These are phyloP conservation scores for Quercus robur DNA, from an alignment of 306 rosid genomes.

Conservation along the genomic window DNA sequence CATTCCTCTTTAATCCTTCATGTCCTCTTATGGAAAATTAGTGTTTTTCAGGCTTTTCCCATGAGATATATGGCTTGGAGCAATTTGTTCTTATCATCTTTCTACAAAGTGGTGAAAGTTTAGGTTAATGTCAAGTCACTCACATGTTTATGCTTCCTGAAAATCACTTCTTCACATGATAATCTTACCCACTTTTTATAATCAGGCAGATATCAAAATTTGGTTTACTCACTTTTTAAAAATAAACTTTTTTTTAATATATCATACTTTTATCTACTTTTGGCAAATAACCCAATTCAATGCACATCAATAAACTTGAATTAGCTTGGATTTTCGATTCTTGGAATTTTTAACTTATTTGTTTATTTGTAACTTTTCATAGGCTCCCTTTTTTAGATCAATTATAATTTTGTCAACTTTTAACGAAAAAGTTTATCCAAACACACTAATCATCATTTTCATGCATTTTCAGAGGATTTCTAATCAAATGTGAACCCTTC, in stretches of 20 bases:
- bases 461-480: neutral
- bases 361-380: too few species aligned
- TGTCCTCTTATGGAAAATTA: neutral
- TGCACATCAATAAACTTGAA: too few species aligned
- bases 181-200: neutral
- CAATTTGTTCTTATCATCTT: neutral
- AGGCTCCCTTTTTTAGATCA: too few species aligned
- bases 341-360: too few species aligned
- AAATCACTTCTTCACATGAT: conserved; percentile 1
- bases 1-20: neutral
- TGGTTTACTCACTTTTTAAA: neutral
- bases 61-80: neutral
- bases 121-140: neutral
- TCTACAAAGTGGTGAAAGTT: neutral
- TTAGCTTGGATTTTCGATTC: too few species aligned
- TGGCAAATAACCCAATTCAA: too few species aligned
- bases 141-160: neutral
- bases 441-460: neutral
- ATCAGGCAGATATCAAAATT: neutral
- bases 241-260: too few species aligned
- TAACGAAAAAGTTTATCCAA: too few species aligned
- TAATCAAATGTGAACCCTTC: neutral
- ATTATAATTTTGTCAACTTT: too few species aligned
- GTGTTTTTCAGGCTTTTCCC: neutral
- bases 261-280: too few species aligned